These are phyloP conservation scores for Dactylellina leptospora DNA, from an alignment of 2,329 filamentous ascomycete species.

Conservation along the genomic window DNA sequence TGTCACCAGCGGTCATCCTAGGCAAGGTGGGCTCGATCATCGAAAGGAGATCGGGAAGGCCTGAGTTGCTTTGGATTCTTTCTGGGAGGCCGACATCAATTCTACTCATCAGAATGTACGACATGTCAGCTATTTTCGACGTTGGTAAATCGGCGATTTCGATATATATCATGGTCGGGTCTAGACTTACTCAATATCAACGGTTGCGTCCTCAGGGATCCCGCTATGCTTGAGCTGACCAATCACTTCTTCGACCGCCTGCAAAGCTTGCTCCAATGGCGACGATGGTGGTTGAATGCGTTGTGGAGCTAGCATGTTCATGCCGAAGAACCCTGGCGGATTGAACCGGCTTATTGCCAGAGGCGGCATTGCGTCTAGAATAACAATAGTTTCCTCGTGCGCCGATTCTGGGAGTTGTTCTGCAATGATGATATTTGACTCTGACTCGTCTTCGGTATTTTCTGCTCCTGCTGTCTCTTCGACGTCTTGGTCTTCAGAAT, in stretches of 20 bases:
- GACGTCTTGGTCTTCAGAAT: neutral
- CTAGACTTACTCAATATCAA: slow-evolving; percentile 28
- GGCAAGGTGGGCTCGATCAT: slow-evolving; percentile 35
- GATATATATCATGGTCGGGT: neutral
- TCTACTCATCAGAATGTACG: neutral
- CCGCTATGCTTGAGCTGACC: slow-evolving; percentile 8
- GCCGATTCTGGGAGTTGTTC: slow-evolving; percentile 1
- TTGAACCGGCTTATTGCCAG: neutral
- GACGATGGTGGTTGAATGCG: slow-evolving; percentile 18
- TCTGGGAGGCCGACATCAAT: slow-evolving; percentile 19
- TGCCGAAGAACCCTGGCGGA: slow-evolving; percentile 22
- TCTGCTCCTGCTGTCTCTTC: neutral
- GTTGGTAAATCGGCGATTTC: neutral
- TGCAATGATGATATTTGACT: slow-evolving; percentile 2
- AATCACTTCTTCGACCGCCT: slow-evolving; percentile 21
- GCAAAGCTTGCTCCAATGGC: slow-evolving; percentile 14
- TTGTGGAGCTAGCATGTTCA: slow-evolving; percentile 25
- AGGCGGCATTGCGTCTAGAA: slow-evolving; percentile 20
- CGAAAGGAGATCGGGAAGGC: slow-evolving; percentile 27
- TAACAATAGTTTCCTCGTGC: slow-evolving; percentile 26
- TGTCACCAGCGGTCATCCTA: slow-evolving; percentile 15
- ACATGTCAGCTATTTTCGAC: too few species aligned
- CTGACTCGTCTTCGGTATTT: neutral
- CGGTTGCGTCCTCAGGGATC: neutral
- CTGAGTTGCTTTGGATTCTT: neutral